Evolutionary conservation across 225 moss, liverwort and hornwort genomes (phyloP).

Genomic region (Bryum argenteum): DNA sequence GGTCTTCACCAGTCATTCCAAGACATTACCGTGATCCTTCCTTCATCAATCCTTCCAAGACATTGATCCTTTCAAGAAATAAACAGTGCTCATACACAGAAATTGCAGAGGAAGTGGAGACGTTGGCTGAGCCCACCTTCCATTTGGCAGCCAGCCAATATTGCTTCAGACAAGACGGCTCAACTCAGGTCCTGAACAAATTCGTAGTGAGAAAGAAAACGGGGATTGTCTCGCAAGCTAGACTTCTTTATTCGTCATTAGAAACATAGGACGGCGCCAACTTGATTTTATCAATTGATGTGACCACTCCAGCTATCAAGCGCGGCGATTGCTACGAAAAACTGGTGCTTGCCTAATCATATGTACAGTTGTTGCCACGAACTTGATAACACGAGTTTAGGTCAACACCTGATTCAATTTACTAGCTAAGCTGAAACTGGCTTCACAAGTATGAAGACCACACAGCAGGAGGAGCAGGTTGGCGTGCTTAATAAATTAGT

Average conservation of each 20-base stretch:
- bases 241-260: slow-evolving; percentile 2
- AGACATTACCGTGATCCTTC: no score
- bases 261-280: slow-evolving; percentile 23
- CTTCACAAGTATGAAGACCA: slow-evolving; percentile 28
- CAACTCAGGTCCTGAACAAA: background rate
- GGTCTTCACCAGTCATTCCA: no score
- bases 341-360: slow-evolving; percentile 26
- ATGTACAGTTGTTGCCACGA: slow-evolving; percentile 39
- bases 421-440: slow-evolving; percentile 27
- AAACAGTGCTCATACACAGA: no score
- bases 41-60: no score
- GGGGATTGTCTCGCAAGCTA: background rate
- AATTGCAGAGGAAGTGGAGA: no score
- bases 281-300: slow-evolving; percentile 25
- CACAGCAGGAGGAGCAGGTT: slow-evolving; percentile 25
- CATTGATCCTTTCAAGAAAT: no score
- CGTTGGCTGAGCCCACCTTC: no score
- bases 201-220: slow-evolving; percentile 5
- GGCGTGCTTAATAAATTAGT: background rate
- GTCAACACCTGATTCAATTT: slow-evolving; percentile 14
- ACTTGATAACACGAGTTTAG: slow-evolving; percentile 25
- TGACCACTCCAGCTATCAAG: slow-evolving; percentile 24
- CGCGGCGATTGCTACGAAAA: slow-evolving; percentile 18
- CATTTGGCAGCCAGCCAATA: no score
- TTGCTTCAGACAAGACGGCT: background rate